A percentile compares a stretch with the other conserved stretches of the same genome.
Conservation (phyloP, 1,139 yeast species). For the Pneumocystis murina region DNA sequence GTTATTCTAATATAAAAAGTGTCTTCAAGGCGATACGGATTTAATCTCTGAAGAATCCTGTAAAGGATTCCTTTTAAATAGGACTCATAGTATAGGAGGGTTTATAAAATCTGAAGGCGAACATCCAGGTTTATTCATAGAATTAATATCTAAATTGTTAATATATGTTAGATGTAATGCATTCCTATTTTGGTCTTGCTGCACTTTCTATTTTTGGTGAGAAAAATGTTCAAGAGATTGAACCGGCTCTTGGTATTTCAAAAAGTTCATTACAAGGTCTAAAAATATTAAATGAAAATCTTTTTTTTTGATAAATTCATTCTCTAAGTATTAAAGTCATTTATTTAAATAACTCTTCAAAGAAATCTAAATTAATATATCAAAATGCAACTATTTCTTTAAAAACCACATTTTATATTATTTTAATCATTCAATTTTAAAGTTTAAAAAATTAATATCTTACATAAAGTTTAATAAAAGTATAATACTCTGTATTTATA, state of each 20-base stretch:
- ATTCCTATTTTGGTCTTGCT: conserved; percentile 27
- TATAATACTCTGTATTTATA: too few relatives aligned
- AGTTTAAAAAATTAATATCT: too few relatives aligned
- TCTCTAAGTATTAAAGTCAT: too few relatives aligned
- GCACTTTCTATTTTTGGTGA: conserved; percentile 21
- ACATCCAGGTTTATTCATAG: conserved; percentile 17
- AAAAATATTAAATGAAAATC: neutral
- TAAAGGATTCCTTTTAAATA: conserved; percentile 35
- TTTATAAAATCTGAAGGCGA: conserved; percentile 52
- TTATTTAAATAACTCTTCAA: too few relatives aligned
- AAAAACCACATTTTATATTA: too few relatives aligned
- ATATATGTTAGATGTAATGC: conserved; percentile 34
- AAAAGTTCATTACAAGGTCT: neutral
- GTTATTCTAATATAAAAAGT: neutral
- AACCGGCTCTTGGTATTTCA: neutral
- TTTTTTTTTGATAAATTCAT: neutral
- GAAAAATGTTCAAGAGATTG: neutral
- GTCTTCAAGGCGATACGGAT: conserved; percentile 23
- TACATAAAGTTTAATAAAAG: too few relatives aligned
- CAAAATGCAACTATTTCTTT: too few relatives aligned
- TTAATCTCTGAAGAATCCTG: conserved; percentile 31
- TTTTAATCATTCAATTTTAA: too few relatives aligned
- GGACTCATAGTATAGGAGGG: conserved; percentile 69
- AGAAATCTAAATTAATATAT: too few relatives aligned
- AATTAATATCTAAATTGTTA: neutral